Evolutionary conservation across 169 alveolate species (phyloP).

Genomic region (Blepharisma undulans): DNA sequence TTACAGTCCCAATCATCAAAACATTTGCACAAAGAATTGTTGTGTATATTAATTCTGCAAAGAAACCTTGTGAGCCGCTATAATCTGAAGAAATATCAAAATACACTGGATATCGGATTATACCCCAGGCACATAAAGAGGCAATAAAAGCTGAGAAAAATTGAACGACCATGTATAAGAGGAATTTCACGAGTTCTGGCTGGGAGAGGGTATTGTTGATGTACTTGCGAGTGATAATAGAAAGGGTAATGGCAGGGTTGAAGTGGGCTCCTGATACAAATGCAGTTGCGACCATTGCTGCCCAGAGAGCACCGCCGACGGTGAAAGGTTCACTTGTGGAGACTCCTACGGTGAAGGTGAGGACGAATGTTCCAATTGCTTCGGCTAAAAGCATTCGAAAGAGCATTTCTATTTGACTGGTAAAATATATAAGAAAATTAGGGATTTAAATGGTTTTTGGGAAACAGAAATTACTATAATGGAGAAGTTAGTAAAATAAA

Average conservation of each 20-base stretch:
- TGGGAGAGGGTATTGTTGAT: not conserved
- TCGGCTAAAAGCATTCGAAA: not conserved
- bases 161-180: not conserved
- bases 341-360: not conserved
- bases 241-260: slow-evolving; percentile 38
- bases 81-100: not conserved
- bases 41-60: slow-evolving; percentile 6
- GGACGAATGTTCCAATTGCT: slow-evolving; percentile 12
- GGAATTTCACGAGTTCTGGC: not conserved
- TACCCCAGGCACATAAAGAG: not conserved
- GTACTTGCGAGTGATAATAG: not conserved
- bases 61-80: not conserved
- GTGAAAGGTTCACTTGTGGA: slow-evolving; percentile 22
- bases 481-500: too few relatives aligned
- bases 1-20: not conserved
- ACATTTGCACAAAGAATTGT: not conserved
- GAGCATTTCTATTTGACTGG: not conserved
- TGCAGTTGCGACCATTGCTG: not conserved
- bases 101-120: not conserved
- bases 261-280: slow-evolving; percentile 36
- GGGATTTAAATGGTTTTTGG: not conserved
- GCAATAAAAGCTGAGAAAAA: not conserved
- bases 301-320: not conserved
- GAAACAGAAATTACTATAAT: too few relatives aligned
- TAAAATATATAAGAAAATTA: not conserved